Percentiles rank a stretch among this genome's conserved stretches.
Conservation (phyloP, 345 rosid species). For the Erucastrum elatum region DNA sequence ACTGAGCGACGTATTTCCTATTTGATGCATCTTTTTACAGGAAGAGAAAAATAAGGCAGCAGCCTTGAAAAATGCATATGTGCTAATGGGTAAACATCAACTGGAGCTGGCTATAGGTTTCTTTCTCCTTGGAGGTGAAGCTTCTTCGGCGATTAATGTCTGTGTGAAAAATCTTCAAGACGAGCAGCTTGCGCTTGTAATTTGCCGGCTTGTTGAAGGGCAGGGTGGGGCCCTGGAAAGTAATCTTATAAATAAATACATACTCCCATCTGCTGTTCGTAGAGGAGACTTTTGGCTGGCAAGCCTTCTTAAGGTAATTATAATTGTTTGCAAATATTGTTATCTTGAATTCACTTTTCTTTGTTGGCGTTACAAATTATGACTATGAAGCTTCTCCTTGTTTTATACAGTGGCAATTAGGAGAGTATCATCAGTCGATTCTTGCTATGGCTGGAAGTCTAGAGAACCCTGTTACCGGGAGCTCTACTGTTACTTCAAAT, state of each 20-base stretch:
- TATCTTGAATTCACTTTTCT: constrained; percentile 5
- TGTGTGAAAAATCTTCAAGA: constrained; percentile 87
- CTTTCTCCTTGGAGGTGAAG: constrained; percentile 93
- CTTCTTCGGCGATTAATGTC: constrained; percentile 78
- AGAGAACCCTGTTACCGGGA: constrained; percentile 38
- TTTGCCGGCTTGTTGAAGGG: constrained; percentile 86
- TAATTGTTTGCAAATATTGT: constrained; percentile 30
- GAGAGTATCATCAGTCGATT: constrained; percentile 66
- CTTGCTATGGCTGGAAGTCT: constrained; percentile 62
- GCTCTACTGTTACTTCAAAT: constrained; percentile 52
- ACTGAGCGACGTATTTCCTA: constrained; percentile 24
- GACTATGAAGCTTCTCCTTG: constrained; percentile 28
- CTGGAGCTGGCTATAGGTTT: constrained; percentile 85
- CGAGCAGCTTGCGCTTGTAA: constrained; percentile 88
- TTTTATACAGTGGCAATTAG: constrained; percentile 84
- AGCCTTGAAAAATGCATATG: constrained; percentile 93
- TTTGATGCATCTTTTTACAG: constrained; percentile 41
- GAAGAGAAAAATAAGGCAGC: constrained; percentile 94
- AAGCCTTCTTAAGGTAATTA: constrained; percentile 76
- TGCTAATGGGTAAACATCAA: constrained; percentile 91
- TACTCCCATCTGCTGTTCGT: constrained; percentile 74
- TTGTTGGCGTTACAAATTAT: constrained; percentile 13
- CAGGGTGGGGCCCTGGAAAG: constrained; percentile 68
- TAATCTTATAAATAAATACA: constrained; percentile 59
- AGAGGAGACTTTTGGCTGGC: constrained; percentile 82